phyloP scores from a whole-genome alignment of 2,329 filamentous ascomycete genomes.

The Tolypocladium nubicola region DNA sequence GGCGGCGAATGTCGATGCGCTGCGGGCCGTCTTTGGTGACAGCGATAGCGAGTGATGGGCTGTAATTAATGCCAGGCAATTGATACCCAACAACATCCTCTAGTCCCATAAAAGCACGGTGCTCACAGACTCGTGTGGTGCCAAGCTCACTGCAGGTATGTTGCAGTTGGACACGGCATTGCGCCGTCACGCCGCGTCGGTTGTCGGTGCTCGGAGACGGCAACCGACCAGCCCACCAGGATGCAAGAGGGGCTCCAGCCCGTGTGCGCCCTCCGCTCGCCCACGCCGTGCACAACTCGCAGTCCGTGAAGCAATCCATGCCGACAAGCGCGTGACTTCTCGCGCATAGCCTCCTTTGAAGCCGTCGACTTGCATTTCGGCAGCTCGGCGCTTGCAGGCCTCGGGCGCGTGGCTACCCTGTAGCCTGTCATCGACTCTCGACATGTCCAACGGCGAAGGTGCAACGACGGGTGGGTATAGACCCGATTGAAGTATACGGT shows the following conservation, averaged over 20 bases:
- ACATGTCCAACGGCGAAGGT: neutral
- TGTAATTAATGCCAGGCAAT: neutral
- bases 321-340: neutral
- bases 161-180: too few relatives aligned
- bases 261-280: neutral
- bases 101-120: neutral
- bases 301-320: neutral
- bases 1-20: slow-evolving; percentile 69
- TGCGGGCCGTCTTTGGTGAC: slow-evolving; percentile 89
- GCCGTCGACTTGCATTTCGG: neutral
- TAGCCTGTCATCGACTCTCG: neutral
- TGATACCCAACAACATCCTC: neutral
- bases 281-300: neutral
- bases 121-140: neutral
- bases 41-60: slow-evolving; percentile 53
- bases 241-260: neutral
- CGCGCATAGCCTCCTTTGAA: neutral
- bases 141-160: neutral
- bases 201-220: neutral
- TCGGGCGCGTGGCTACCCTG: neutral
- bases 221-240: neutral
- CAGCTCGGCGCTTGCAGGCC: neutral
- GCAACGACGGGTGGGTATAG: neutral
- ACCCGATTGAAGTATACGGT: neutral
- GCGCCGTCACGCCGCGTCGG: neutral